phyloP scores from a whole-genome alignment of 805 yeast genomes.

The Saccharomycopsis fibuligera region DNA sequence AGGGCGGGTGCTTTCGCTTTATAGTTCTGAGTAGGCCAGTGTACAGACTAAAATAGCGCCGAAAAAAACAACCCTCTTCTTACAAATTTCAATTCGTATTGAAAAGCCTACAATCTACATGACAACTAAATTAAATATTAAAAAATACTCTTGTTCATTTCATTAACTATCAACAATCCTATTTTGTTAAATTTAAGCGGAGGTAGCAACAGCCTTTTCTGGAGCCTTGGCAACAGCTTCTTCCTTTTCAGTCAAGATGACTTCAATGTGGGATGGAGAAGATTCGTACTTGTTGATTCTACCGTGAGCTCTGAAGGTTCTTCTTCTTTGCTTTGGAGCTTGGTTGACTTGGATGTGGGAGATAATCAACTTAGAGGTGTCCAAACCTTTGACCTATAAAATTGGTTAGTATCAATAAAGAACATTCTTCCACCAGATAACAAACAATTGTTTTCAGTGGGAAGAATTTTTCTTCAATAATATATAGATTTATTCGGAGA shows the following conservation, averaged over 20 bases:
- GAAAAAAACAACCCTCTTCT: no score
- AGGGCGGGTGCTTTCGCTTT: no score
- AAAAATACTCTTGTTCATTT: no score
- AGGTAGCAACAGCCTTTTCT: constrained; percentile 52
- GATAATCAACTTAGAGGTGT: constrained; percentile 85
- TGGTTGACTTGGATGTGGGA: constrained; percentile 99
- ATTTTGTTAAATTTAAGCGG: constrained; percentile 20
- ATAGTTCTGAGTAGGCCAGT: no score
- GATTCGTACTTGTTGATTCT: constrained; percentile 99
- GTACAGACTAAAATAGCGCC: no score
- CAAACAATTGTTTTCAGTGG: no score
- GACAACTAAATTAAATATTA: no score
- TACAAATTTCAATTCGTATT: no score
- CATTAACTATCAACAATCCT: background rate
- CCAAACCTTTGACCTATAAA: constrained; percentile 84
- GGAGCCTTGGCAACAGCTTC: constrained; percentile 90
- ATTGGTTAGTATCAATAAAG: constrained; percentile 14
- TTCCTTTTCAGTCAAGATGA: constrained; percentile 90
- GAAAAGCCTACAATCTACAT: no score
- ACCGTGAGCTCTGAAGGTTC: constrained; percentile 99
- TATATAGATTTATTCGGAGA: no score
- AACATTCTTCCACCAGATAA: no score
- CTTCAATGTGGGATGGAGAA: constrained; percentile 97
- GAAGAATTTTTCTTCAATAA: no score
- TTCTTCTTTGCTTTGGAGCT: constrained; percentile 99